Conservation (phyloP, 305 asterid genomes). For the Salvia sclarea region DNA sequence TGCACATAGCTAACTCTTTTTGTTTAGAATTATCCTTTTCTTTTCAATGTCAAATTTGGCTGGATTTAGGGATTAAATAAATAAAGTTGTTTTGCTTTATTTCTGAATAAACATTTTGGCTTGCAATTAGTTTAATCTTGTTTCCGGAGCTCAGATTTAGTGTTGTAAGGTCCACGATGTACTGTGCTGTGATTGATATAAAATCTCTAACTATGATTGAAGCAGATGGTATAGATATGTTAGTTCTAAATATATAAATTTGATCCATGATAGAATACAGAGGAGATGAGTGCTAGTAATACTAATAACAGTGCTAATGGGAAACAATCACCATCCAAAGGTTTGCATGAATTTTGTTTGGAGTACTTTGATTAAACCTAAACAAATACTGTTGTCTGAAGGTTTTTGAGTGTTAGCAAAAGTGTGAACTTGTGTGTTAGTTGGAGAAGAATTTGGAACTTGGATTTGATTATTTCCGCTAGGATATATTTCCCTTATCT, state of each 20-base stretch:
- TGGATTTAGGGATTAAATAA: constrained; percentile 2
- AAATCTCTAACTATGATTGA: not conserved
- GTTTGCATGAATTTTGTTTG: not conserved
- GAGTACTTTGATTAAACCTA: not conserved
- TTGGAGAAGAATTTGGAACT: constrained; percentile 8
- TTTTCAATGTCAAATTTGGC: not conserved
- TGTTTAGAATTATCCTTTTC: not conserved
- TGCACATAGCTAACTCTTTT: constrained; percentile 14
- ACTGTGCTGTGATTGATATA: not conserved
- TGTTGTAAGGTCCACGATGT: not conserved
- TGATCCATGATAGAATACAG: not conserved
- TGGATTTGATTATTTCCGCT: not conserved
- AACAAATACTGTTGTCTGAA: not conserved
- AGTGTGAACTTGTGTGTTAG: not conserved
- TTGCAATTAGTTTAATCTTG: not conserved
- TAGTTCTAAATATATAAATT: not conserved
- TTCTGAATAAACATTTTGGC: not conserved
- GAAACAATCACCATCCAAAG: not conserved
- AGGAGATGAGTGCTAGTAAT: not conserved
- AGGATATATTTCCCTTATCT: not conserved
- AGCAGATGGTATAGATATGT: not conserved
- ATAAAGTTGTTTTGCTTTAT: constrained; percentile 8
- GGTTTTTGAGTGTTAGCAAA: not conserved
- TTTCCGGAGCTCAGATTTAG: not conserved
- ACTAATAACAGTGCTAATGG: not conserved